phyloP scores from a whole-genome alignment of 116 monocot species.

The Papilionanthe hybrid region DNA sequence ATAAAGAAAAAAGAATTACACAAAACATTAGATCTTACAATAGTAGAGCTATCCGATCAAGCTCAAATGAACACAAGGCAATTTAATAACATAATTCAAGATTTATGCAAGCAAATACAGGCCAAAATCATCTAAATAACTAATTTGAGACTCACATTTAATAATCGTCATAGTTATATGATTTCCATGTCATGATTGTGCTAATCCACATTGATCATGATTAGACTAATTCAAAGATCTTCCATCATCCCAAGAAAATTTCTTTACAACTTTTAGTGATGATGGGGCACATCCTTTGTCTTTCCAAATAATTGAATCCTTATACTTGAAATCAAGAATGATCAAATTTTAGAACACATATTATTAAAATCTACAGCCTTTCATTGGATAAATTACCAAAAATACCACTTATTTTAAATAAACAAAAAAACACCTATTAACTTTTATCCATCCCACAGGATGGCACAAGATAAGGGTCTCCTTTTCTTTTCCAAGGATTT shows the following conservation, averaged over 20 bases:
- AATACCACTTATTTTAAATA: not conserved
- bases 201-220: not conserved
- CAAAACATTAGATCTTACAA: not conserved
- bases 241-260: not conserved
- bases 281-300: not conserved
- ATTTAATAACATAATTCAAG: not conserved
- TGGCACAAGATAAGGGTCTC: not conserved
- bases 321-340: not conserved
- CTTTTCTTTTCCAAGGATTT: not conserved
- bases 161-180: not conserved
- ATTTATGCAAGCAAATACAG: not conserved
- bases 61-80: not conserved
- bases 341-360: not conserved
- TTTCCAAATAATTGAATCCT: not conserved
- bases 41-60: not conserved
- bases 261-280: not conserved
- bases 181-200: not conserved
- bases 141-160: not conserved
- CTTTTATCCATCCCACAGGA: not conserved
- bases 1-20: not conserved
- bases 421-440: not conserved
- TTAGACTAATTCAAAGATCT: not conserved
- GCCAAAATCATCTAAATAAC: not conserved
- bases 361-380: not conserved
- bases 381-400: not conserved